Percentiles rank a stretch among this genome's conserved stretches.
Evolutionary conservation across 768 basidiomycete genomes (phyloP).

Genomic region (Lactarius vividus): DNA sequence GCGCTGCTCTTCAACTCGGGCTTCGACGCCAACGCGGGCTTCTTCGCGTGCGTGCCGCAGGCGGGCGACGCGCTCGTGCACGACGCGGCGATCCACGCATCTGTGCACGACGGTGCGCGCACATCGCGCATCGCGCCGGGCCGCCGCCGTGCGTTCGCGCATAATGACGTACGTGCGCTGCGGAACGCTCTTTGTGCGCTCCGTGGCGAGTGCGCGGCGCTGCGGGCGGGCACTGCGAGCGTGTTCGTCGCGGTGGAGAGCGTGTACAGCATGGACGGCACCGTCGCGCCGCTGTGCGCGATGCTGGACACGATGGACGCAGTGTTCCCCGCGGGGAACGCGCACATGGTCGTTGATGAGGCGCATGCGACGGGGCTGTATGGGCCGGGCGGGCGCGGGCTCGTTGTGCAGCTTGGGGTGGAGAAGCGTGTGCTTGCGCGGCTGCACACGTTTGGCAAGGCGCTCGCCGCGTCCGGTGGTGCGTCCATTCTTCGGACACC

Average conservation of each 20-base stretch:
- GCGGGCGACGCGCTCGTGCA: slow-evolving; percentile 72
- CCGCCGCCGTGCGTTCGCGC: slow-evolving; percentile 53
- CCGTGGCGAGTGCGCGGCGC: slow-evolving; percentile 36
- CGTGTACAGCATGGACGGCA: slow-evolving; percentile 96
- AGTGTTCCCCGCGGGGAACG: slow-evolving; percentile 59
- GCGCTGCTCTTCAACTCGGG: slow-evolving; percentile 91
- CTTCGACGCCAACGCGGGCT: slow-evolving; percentile 87
- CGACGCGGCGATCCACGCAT: slow-evolving; percentile 89
- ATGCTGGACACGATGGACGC: slow-evolving; percentile 64
- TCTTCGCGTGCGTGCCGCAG: slow-evolving; percentile 81
- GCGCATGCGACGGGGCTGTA: slow-evolving; percentile 93
- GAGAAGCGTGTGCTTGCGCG: slow-evolving; percentile 71
- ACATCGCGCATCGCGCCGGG: slow-evolving; percentile 43
- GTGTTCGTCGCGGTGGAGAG: slow-evolving; percentile 86
- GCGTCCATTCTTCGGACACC: slow-evolving; percentile 32
- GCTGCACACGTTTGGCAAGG: slow-evolving; percentile 93
- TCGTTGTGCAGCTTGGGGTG: slow-evolving; percentile 67
- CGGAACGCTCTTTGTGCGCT: slow-evolving; percentile 44
- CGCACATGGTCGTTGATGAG: slow-evolving; percentile 83
- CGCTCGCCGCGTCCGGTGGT: slow-evolving; percentile 84
- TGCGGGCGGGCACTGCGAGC: slow-evolving; percentile 43
- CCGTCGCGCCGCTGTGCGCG: slow-evolving; percentile 68
- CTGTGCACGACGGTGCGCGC: slow-evolving; percentile 88
- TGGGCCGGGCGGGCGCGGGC: slow-evolving; percentile 71
- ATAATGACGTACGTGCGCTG: slow-evolving; percentile 65